Evolutionary conservation across 148 eudicot genomes (phyloP).

Genomic region (Vaccinium myrtillus): DNA sequence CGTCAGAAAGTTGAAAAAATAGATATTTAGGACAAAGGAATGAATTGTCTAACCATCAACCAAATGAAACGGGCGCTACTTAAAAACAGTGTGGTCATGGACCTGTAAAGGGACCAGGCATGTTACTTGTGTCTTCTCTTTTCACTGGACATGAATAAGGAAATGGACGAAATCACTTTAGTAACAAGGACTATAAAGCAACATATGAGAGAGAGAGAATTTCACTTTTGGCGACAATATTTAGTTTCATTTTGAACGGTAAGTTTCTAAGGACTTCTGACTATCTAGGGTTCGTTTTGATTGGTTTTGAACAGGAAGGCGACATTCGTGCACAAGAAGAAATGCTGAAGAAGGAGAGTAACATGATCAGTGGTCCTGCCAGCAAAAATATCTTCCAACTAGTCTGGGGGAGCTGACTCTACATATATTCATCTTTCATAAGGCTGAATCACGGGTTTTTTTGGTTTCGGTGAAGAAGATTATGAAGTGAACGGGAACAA

Average conservation of each 20-base stretch:
- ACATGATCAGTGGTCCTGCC: constrained; percentile 47
- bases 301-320: constrained; percentile 53
- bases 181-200: not conserved
- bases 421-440: not conserved
- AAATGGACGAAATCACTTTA: not conserved
- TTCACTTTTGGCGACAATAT: not conserved
- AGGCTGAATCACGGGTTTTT: not conserved
- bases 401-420: constrained; percentile 61
- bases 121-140: not conserved
- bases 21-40: not conserved
- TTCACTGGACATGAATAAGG: not conserved
- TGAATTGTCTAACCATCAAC: not conserved
- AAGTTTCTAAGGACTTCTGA: not conserved
- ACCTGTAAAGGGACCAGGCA: not conserved
- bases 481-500: not conserved
- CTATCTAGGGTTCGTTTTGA: not conserved
- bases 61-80: not conserved
- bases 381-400: constrained; percentile 74
- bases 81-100: not conserved
- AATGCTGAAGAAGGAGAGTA: constrained; percentile 70
- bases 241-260: not conserved
- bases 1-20: too few relatives aligned
- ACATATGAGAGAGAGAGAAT: not conserved
- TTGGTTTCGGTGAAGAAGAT: not conserved
- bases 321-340: constrained; percentile 75